Conservation (phyloP, 1,139 yeast genomes). For the Saccharomyces hybrid region DNA sequence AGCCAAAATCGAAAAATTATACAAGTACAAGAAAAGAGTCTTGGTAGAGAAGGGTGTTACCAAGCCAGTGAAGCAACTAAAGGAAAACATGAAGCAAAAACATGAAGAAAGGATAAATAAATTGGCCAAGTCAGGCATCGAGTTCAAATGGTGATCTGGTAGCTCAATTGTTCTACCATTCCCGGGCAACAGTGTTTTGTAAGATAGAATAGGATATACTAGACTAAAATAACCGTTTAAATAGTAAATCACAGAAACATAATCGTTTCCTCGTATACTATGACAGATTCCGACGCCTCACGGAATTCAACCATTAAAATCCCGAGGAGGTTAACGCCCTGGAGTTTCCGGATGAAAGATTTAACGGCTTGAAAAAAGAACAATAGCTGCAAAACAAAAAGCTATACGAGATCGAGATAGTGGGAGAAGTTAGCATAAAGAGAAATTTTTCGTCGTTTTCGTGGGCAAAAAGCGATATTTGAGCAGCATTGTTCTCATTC, state of each 20-base stretch:
- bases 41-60: conserved; percentile 21
- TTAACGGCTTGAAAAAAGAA: not conserved
- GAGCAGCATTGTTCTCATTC: not conserved
- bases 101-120: conserved; percentile 32
- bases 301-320: not conserved
- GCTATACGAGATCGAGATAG: not conserved
- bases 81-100: conserved; percentile 27
- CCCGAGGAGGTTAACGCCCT: not conserved
- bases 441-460: not conserved
- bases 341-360: not conserved
- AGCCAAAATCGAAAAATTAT: conserved; percentile 54
- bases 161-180: too few species aligned
- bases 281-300: not conserved
- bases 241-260: not conserved
- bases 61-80: conserved; percentile 35
- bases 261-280: not conserved
- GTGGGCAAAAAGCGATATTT: conserved; percentile 1
- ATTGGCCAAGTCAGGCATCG: conserved; percentile 31
- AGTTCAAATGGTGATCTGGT: conserved; percentile 26
- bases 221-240: not conserved
- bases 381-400: not conserved
- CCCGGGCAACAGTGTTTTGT: not conserved
- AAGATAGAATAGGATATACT: not conserved
- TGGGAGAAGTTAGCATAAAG: not conserved
- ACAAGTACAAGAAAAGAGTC: conserved; percentile 46